Base-by-base conservation (phyloP, 2,329 filamentous ascomycete genomes). In the Ilyonectria destructans region DNA sequence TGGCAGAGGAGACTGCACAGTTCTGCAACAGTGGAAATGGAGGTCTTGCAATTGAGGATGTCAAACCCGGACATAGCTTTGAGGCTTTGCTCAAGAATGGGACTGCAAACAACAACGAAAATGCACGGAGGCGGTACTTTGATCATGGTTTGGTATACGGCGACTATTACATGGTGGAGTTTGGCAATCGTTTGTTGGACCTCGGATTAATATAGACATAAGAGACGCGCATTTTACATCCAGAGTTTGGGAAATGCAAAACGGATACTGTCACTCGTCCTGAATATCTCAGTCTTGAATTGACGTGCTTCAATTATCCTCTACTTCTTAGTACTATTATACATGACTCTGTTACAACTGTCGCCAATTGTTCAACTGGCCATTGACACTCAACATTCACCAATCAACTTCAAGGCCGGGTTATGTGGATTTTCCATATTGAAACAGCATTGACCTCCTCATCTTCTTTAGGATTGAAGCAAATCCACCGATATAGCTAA, bases 121-220 rank as follows among this genome's bases (percentile, higher is more conserved):
- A 75, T 9, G 75, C 78, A 1, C 70, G 69, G 6, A 74, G 72
- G 58, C 59, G 76, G 10, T 80, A 79, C 58, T 62, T 71, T 48
- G 75, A 82, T 19, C 80, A 82, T 68, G 85, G 85, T 0, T 68
- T 86, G 17, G 84, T 86, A 8, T 87, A 86, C 74, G 85, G 82
- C 0, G 85, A 86, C 62, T 87, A 86, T 64, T 87, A 82, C 67
- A 75, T 86, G 19, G 71, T 86, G 1, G 82, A 85, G 64, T 71
- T 85, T 76, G 84, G 84, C 3, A 87, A 87, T 58, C 80, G 82
- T 54, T 69, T 87, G n/a, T 63, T 87, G 46, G 71, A 76, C 40
- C 78, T 83, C 78, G 78, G 79, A 2, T 55, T 74, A 1, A 51
- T 55, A 17, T 73, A 68, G 64, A 57, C 4, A 49, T n/a, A 17